Evolutionary conservation across 129 eudicot genomes (phyloP).

Genomic region (Apium graveolens): DNA sequence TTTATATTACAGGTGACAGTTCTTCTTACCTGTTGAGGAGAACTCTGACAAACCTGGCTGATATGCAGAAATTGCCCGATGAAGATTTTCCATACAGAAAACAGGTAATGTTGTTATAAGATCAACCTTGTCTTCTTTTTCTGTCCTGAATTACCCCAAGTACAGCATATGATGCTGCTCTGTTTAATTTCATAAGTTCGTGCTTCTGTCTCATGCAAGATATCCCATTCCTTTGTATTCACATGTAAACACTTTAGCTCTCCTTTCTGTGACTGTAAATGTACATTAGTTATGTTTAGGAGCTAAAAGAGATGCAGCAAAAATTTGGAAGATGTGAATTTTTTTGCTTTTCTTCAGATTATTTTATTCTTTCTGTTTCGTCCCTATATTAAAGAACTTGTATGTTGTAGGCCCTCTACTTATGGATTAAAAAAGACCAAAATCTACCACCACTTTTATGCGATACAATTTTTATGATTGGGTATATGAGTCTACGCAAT

Average conservation of each 20-base stretch:
- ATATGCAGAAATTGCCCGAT: constrained; percentile 78
- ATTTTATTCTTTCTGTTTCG: too few species aligned
- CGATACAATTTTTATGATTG: too few species aligned
- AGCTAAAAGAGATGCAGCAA: neutral
- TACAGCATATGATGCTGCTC: neutral
- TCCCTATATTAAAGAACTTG: neutral
- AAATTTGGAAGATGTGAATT: neutral
- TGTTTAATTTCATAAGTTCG: too few species aligned
- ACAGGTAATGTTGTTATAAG: constrained; percentile 38
- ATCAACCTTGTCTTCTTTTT: neutral
- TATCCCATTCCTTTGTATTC: neutral
- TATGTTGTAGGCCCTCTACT: neutral
- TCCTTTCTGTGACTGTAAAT: neutral
- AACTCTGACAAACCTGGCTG: constrained; percentile 65
- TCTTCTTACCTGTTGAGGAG: constrained; percentile 51
- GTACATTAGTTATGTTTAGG: neutral
- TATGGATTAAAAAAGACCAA: neutral
- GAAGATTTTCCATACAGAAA: constrained; percentile 72
- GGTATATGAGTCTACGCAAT: neutral
- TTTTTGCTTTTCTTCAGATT: neutral
- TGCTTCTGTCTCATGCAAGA: neutral
- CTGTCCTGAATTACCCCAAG: neutral
- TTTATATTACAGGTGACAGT: constrained; percentile 37
- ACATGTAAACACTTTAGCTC: neutral
- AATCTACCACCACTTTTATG: neutral